phyloP scores from a whole-genome alignment of 2,329 filamentous ascomycete genomes.

The Diaporthe capsici region DNA sequence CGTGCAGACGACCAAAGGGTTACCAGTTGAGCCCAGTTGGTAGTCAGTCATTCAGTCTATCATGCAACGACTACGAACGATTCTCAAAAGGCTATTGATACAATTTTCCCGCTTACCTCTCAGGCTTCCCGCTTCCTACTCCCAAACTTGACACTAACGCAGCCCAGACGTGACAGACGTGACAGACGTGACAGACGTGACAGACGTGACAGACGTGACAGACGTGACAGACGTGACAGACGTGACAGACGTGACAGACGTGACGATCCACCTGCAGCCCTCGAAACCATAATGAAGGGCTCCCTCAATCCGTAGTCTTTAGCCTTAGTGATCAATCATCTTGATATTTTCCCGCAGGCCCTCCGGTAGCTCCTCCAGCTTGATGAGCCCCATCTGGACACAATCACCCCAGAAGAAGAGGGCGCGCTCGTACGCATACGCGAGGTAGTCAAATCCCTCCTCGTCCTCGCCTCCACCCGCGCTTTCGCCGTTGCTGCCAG shows the following conservation, averaged over 20 bases:
- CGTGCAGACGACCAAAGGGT: background rate
- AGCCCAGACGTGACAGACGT: background rate
- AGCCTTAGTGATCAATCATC: constrained; percentile 72
- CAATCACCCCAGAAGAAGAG: constrained; percentile 97
- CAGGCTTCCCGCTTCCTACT: background rate
- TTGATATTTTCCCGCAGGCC: constrained; percentile 77
- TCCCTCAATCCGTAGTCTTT: background rate
- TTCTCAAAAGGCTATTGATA: background rate
- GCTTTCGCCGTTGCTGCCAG: constrained; percentile 38
- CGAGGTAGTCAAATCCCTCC: constrained; percentile 93
- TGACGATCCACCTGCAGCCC: background rate
- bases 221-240: background rate
- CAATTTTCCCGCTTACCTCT: background rate
- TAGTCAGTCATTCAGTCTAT: background rate
- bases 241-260: background rate
- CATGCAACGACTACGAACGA: background rate
- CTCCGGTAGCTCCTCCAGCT: constrained; percentile 81
- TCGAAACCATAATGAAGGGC: background rate
- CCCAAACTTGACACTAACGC: background rate
- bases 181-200: background rate
- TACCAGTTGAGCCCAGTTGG: background rate
- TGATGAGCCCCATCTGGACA: constrained; percentile 81
- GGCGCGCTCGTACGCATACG: constrained; percentile 90
- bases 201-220: background rate
- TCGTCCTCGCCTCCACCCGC: constrained; percentile 66